Evolutionary conservation across 1,284 basidiomycete genomes (phyloP), one percentile per base, ranked within the genome.

Genomic region (Xerocomus subilludens): DNA sequence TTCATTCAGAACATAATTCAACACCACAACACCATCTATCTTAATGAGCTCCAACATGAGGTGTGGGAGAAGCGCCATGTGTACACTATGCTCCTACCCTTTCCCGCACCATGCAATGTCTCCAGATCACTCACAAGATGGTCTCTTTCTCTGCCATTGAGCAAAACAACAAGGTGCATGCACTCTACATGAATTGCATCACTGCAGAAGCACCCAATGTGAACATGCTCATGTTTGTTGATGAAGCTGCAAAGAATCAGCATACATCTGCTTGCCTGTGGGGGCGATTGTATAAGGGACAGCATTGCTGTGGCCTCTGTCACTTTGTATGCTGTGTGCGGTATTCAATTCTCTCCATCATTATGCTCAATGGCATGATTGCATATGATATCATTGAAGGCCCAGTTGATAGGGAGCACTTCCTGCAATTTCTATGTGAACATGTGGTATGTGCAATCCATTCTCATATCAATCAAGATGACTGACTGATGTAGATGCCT

Each of bases 291-390:
- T 16, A 9, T 16, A 38, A 38, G 38, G 38, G 38, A 38, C 38
- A 38, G 16, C 38, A 16, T 38, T 38, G 64, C n/a, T n/a, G 25
- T 55, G 35, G n/a, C 2, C 13, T 32, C 5, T 5, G 38, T 1
- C 23, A 36, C 32, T 69, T 62, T 23, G n/a, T 62, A 3, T n/a
- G 16, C 10, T n/a, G 67, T 4, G 9, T 27, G 2, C 13, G n/a
- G 1, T 69, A 69, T 36, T 62, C 67, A 3, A 69, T 69, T 2
- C 14, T 72, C 47, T 60, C 66, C 3, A 55, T 9, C 53, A 68
- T 72, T 25, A 64, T 51, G 16, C 23, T 47, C 8, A 4, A 64
- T n/a, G 47, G 47, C 0, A 64, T 51, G 23, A 64, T 64, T n/a
- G 23, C 32, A 11, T 64, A 64, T 7, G 25, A 49, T 8, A 64